Evolutionary conservation across 2,329 filamentous ascomycete species (phyloP).

Genomic region (Rutstroemia sp.): DNA sequence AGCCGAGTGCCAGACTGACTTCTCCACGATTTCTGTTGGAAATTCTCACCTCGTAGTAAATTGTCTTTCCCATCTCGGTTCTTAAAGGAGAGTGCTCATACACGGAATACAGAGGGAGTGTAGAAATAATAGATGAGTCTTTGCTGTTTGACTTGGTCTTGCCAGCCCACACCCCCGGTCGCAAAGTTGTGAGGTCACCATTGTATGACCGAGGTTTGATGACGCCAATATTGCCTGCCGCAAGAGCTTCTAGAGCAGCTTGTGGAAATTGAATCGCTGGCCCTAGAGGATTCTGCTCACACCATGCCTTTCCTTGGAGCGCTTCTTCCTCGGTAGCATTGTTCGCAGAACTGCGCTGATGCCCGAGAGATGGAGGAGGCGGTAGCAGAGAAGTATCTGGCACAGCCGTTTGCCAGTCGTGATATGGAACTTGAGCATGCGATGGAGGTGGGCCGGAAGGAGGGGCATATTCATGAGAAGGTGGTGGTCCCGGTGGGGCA

Average conservation of each 20-base stretch:
- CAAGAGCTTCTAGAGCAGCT: slow-evolving; percentile 40
- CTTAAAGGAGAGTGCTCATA: slow-evolving; percentile 49
- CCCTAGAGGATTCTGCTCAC: slow-evolving; percentile 49
- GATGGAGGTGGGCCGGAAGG: slow-evolving; percentile 33
- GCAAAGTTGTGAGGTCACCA: slow-evolving; percentile 39
- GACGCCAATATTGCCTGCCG: slow-evolving; percentile 45
- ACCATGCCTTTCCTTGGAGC: slow-evolving; percentile 60
- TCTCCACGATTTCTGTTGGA: slow-evolving; percentile 34
- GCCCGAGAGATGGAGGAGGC: slow-evolving; percentile 61
- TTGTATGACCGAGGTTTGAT: slow-evolving; percentile 42
- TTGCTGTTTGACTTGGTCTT: slow-evolving; percentile 36
- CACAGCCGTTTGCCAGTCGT: slow-evolving; percentile 65
- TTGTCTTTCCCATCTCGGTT: slow-evolving; percentile 40
- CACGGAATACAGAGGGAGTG: slow-evolving; percentile 61
- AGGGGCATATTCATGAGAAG: slow-evolving; percentile 34
- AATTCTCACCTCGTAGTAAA: slow-evolving; percentile 68
- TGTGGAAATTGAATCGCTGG: slow-evolving; percentile 43
- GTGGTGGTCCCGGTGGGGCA: slow-evolving; percentile 20
- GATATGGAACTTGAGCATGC: slow-evolving; percentile 33
- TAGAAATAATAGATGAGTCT: slow-evolving; percentile 59
- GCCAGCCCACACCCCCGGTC: slow-evolving; percentile 46
- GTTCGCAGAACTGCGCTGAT: slow-evolving; percentile 57
- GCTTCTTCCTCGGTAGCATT: slow-evolving; percentile 62
- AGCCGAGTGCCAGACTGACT: slow-evolving; percentile 58
- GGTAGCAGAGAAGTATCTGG: slow-evolving; percentile 68